phyloP scores from a whole-genome alignment of 2,329 filamentous ascomycete species.

The Nemania diffusa region DNA sequence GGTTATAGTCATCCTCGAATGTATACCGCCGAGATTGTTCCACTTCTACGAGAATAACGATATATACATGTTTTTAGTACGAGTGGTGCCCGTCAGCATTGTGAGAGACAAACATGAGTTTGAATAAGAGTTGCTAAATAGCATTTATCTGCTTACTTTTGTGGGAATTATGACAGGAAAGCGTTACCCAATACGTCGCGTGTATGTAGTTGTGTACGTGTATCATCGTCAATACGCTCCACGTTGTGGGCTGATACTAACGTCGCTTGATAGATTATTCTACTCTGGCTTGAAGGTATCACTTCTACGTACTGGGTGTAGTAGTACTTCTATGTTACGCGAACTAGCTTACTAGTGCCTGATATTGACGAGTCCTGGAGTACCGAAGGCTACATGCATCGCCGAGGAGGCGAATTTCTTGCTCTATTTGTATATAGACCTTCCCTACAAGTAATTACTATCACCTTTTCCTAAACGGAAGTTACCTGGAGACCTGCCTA shows the following conservation, averaged over 20 bases:
- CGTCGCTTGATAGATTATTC: neutral
- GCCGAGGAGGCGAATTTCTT: conserved; percentile 20
- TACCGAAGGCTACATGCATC: conserved; percentile 12
- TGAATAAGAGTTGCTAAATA: neutral
- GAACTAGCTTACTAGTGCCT: neutral
- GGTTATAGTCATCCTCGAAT: neutral
- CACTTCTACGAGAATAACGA: neutral
- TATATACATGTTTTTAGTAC: neutral
- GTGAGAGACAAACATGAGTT: neutral
- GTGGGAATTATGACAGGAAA: neutral
- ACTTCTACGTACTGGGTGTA: neutral
- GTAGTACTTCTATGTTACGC: conserved; percentile 24
- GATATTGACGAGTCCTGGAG: neutral
- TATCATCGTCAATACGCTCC: neutral
- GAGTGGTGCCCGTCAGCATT: neutral
- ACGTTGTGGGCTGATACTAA: neutral
- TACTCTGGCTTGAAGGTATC: neutral
- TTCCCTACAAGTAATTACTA: conserved; percentile 21
- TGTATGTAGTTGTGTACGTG: conserved; percentile 12
- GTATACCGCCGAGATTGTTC: conserved; percentile 5
- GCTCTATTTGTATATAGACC: neutral
- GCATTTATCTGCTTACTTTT: neutral
- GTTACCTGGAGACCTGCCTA: neutral
- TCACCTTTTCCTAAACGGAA: neutral
- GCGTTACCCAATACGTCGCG: conserved; percentile 8